Base-by-base conservation (phyloP, 306 rosid species). In the Prunus davidiana region DNA sequence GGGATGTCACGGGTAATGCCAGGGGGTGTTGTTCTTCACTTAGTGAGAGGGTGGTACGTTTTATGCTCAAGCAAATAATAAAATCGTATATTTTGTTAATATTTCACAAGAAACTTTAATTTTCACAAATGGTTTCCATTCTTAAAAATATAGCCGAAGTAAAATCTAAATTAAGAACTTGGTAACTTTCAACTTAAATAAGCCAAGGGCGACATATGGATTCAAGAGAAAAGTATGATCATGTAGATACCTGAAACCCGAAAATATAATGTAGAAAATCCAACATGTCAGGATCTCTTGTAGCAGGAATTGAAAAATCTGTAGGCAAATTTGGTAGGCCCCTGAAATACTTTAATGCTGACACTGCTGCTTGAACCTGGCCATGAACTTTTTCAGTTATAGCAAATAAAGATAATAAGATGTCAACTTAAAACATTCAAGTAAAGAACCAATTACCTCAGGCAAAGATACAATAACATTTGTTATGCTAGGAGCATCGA, bases 341-440 rank as follows among this genome's bases (percentile, higher is more conserved):
- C 65, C 84, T 75, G 70, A 79, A 82, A 86, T 92, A 90, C 69
- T 83, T 90, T 73, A 92, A 74, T 61, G 91, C 89, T 51, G 94
- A 85, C 71, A 90, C 80, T 50, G 98, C 94, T 72, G 97, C 98
- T 89, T 79, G 89, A 76, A 94, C 98, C 98, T 94, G 80, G 50
- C 25, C 80, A 90, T 50, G 54, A 28, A 47, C 3, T 67, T 64
- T 66, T 78, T 51, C 2, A 11, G 47, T 76, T 82, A 73, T 75
- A 73, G 32, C 25, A 64, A 75, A 41, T 6, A 79, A 27, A 72
- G 66, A 43, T 2, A 76, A 66, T 19, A 64, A 57, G 63, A 27
- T 25, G 67, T 72, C 72, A 76, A 52, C 50, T 24, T 51, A 22
- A 62, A 77, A 73, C 22, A 34, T 41, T 68, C 51, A 43, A 79